These are phyloP conservation scores for Candida taoyuanica DNA, from an alignment of 805 yeast genomes.

Conservation along the genomic window DNA sequence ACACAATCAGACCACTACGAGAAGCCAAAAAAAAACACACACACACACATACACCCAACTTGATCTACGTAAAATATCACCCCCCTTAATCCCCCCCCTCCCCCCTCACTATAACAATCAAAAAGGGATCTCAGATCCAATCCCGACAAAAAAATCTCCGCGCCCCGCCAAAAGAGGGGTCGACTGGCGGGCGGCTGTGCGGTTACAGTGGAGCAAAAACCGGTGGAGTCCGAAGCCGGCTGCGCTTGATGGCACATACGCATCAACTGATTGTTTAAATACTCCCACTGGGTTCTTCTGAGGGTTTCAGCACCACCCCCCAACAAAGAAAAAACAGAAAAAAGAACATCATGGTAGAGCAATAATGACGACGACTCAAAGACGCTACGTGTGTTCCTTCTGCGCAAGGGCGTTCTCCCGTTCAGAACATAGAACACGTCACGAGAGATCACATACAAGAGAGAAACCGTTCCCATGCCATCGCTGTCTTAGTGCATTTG, in stretches of 20 bases:
- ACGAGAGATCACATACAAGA: slow-evolving; percentile 75
- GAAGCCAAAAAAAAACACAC: too few relatives aligned
- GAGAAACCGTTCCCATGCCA: slow-evolving; percentile 76
- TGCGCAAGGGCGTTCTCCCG: slow-evolving; percentile 80
- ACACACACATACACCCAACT: too few relatives aligned
- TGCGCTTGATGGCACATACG: not conserved
- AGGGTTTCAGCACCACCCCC: not conserved
- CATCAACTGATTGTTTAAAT: slow-evolving; percentile 2
- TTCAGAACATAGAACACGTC: slow-evolving; percentile 73
- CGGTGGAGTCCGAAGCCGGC: slow-evolving; percentile 9
- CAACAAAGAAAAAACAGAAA: not conserved
- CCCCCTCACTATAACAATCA: too few relatives aligned
- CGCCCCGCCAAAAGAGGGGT: not conserved
- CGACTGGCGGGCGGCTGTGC: not conserved
- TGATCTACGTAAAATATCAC: too few relatives aligned
- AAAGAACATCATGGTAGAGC: not conserved
- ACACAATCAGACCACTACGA: too few relatives aligned
- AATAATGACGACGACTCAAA: slow-evolving; percentile 37
- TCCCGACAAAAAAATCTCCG: not conserved
- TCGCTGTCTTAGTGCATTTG: slow-evolving; percentile 67
- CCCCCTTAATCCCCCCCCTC: too few relatives aligned
- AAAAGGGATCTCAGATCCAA: too few relatives aligned
- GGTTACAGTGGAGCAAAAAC: not conserved
- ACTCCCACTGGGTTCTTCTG: not conserved
- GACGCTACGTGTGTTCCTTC: slow-evolving; percentile 71